Evolutionary conservation across 208 protist species (phyloP).

Genomic region (Leishmania arabica): DNA sequence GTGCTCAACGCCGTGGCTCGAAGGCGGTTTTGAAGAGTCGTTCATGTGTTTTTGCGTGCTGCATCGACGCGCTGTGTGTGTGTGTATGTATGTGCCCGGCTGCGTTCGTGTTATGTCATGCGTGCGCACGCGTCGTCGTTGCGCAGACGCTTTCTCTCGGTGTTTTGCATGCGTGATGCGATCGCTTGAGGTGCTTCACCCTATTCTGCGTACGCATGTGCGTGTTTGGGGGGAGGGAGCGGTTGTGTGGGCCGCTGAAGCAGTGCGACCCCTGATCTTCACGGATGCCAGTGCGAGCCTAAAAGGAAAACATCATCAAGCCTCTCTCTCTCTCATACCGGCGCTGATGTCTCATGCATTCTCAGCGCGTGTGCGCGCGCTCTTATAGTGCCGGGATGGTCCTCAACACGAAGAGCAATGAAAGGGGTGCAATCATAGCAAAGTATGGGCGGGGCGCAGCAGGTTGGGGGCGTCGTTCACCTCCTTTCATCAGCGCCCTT

Average conservation of each 20-base stretch:
- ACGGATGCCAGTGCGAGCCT: too few relatives aligned
- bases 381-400: neutral
- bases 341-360: neutral
- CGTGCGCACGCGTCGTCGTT: too few relatives aligned
- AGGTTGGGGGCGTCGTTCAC: neutral
- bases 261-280: too few relatives aligned
- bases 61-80: conserved; percentile 6
- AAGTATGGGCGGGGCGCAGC: neutral
- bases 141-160: neutral
- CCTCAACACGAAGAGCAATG: neutral
- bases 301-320: too few relatives aligned
- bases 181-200: neutral
- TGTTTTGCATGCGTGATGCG: neutral
- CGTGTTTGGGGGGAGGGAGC: too few relatives aligned
- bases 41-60: neutral
- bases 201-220: too few relatives aligned
- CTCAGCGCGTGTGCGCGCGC: neutral
- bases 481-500: neutral
- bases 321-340: neutral
- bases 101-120: neutral
- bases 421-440: neutral
- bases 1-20: neutral
- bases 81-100: conserved; percentile 16
- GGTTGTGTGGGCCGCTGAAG: too few relatives aligned
- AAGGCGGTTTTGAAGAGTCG: neutral